Conservation (phyloP, 352 stramenopile genomes). For the Pythium utonaiense region DNA sequence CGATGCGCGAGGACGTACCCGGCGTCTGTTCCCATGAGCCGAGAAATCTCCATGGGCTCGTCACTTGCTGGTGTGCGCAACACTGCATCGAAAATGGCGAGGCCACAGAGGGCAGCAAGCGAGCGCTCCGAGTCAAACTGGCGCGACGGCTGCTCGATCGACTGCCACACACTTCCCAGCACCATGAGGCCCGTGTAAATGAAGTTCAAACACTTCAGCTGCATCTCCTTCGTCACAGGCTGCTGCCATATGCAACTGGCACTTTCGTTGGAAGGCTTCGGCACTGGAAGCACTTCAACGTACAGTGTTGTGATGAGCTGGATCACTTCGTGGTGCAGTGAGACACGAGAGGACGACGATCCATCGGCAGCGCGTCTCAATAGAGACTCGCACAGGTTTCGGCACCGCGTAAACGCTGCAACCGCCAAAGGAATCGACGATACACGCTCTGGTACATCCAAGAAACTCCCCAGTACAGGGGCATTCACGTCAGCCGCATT, state of each 20-base stretch:
- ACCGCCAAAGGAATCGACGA: constrained; percentile 71
- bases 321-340: constrained; percentile 86
- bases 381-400: constrained; percentile 72
- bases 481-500: constrained; percentile 62
- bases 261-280: constrained; percentile 28
- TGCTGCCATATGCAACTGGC: constrained; percentile 69
- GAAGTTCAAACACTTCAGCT: constrained; percentile 73
- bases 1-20: constrained; percentile 80
- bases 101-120: constrained; percentile 68
- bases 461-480: constrained; percentile 70
- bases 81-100: constrained; percentile 82
- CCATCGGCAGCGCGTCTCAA: constrained; percentile 77
- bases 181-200: constrained; percentile 81
- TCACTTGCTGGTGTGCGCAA: constrained; percentile 74
- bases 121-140: constrained; percentile 85
- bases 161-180: constrained; percentile 83
- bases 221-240: constrained; percentile 68
- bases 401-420: constrained; percentile 75
- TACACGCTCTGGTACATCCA: constrained; percentile 82
- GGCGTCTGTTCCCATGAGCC: constrained; percentile 75
- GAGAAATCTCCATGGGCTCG: constrained; percentile 70
- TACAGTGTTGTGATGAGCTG: constrained; percentile 80
- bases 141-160: constrained; percentile 82
- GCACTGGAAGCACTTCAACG: constrained; percentile 81
- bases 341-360: constrained; percentile 88